These are phyloP conservation scores for Krasilnikovozyma curviuscula DNA, from an alignment of 768 basidiomycete genomes.

Conservation along the genomic window DNA sequence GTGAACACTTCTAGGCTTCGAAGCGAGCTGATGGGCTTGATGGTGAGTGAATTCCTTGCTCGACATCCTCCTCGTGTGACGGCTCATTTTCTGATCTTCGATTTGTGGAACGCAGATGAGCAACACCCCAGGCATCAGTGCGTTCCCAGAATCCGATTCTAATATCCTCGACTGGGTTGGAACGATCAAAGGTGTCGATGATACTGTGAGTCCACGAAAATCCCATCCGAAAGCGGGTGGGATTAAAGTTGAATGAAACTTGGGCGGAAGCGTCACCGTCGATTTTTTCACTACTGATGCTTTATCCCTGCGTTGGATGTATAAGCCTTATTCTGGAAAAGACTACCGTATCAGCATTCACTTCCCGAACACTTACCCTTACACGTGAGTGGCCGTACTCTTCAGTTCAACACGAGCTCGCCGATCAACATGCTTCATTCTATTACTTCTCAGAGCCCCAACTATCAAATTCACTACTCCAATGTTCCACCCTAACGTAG, in stretches of 20 bases:
- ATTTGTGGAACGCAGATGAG: background rate
- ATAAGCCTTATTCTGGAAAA: background rate
- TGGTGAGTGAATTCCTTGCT: too few species aligned
- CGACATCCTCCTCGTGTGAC: too few species aligned
- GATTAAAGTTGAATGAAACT: conserved; percentile 34
- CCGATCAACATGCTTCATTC: too few species aligned
- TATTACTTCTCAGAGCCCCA: too few species aligned
- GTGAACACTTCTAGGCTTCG: too few species aligned
- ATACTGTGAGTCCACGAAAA: too few species aligned
- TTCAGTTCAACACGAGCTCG: too few species aligned
- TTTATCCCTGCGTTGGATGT: background rate
- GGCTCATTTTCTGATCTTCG: conserved; percentile 61
- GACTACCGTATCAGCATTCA: conserved; percentile 41
- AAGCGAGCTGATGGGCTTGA: too few species aligned
- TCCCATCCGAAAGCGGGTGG: too few species aligned
- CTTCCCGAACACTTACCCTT: conserved; percentile 77
- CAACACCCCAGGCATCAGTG: conserved; percentile 37
- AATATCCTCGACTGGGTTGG: conserved; percentile 82
- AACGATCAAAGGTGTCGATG: conserved; percentile 57
- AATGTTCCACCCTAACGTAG: conserved; percentile 52
- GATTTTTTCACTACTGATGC: background rate
- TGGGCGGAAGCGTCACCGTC: background rate
- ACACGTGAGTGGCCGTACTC: too few species aligned
- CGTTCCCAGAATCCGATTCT: conserved; percentile 69
- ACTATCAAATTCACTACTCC: conserved; percentile 62